Evolutionary conservation across 306 rosid genomes (phyloP), one percentile per base, ranked within the genome.

Genomic region (Geum urbanum): DNA sequence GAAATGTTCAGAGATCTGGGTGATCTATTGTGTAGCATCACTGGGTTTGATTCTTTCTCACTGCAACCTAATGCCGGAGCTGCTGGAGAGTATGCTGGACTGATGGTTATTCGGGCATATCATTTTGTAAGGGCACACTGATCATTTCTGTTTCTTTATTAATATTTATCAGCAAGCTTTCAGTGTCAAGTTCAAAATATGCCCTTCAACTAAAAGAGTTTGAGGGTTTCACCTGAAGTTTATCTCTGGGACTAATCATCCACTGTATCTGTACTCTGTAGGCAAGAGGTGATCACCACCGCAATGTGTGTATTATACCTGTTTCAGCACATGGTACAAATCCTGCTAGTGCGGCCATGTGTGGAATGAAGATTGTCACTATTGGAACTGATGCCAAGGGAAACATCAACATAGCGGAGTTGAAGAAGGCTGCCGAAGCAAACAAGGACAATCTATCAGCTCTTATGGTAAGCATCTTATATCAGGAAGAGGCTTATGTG

Each of bases 41-140:
- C 97, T 49, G 99, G 99, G 47, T 95, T 95, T 79, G 99, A 95
- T 76, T 95, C 99, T 37, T 95, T 95, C 84, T 95, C 99, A 37
- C 77, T 95, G 88, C 99, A 95, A 87, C 99, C 99, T 48, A 95
- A 95, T 82, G 99, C 99, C n/a, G 99, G 99, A 72, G 99, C 99
- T 74, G 82, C 99, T 53, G 97, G 99, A 82, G 99, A 95, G 77
- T 95, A 95, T 82, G 99, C 99, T 61, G 99, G 99, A 77, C 92
- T 95, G 60, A 95, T 95, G 99, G 99, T 95, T 83, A 95, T 95
- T 69, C 97, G 96, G 8, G 99, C 99, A 18, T 95, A 95, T 84
- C 99, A 95, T 81, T 4, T 71, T 83, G 99, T 95, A 87, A 48
- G 81, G 44, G 53, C 15, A 68, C 78, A 76, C 65, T 49, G 55